Evolutionary conservation across 805 yeast species (phyloP), one percentile per base, ranked within the genome.

Genomic region (Wickerhamomyces sydowiorum): DNA sequence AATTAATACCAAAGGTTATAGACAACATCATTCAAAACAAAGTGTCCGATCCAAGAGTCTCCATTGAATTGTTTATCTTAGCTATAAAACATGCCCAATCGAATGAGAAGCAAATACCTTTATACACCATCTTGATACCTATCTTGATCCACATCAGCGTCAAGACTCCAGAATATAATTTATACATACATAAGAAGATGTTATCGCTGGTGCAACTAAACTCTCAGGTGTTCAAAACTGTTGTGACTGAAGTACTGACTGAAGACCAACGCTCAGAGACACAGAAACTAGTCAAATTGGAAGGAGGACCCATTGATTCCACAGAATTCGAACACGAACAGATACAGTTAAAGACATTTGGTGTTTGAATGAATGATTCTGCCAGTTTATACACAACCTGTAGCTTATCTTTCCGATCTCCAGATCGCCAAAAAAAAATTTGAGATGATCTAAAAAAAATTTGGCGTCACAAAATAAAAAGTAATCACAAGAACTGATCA

Each of bases 321-420:
- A 42, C 40, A 40, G 42, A 43, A 14, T 49, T 52, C 36, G 52
- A 48, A n/a, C 48, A 47, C n/a, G 49, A 57, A 1, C 78, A 72
- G 41, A 79, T 80, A 44, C 66, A 75, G 49, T 59, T 80, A 39
- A 78, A 76, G 52, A 64, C 72, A 1, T 80, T 80, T 54, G 73
- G 45, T 13, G 12, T 21, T 28, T 53, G 35, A 41, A 7, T 7
- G 5, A 7, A 13, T 12, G 3, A 32, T 15, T 7, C 10, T 7
- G 25, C 25, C 25, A 27, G 14, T 27, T 27, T 27, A 13, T 27
- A 9, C 8, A 24, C 27, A 12, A 8, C 12, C 8, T 24, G 12
- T 24, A 24, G 27, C 8, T 8, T 24, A 12, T 8, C 30, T 10
- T 23, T 23, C 25, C 7, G 10, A 27, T 14, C 14, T 32, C 13